These are phyloP conservation scores for Cryptosporidium muris DNA, from an alignment of 169 alveolate species.

Conservation along the genomic window DNA sequence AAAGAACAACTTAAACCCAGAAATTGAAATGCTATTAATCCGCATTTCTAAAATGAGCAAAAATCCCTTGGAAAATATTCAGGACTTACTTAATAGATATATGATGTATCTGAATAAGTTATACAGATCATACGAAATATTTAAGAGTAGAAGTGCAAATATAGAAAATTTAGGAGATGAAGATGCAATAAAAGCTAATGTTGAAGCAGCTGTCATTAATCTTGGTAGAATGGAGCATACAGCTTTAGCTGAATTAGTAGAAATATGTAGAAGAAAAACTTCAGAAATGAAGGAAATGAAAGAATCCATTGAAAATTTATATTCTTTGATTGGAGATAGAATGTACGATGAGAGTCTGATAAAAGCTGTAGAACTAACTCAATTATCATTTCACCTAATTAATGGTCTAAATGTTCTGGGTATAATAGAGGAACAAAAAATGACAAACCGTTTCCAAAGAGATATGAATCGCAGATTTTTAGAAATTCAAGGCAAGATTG, in stretches of 20 bases:
- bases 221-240: constrained; percentile 45
- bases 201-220: constrained; percentile 22
- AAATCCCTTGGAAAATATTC: constrained; percentile 27
- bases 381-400: constrained; percentile 30
- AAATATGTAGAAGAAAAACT: constrained; percentile 1
- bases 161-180: neutral
- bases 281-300: constrained; percentile 21
- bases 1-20: neutral
- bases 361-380: constrained; percentile 39
- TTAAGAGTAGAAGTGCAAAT: neutral
- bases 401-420: constrained; percentile 53
- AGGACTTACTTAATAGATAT: constrained; percentile 28
- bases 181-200: constrained; percentile 25
- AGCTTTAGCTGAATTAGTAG: constrained; percentile 7
- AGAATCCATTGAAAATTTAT: constrained; percentile 18
- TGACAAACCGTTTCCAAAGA: constrained; percentile 17
- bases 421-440: constrained; percentile 55
- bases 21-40: constrained; percentile 16
- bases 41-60: constrained; percentile 25
- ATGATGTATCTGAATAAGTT: constrained; percentile 13
- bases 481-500: constrained; percentile 16
- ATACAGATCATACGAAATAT: constrained; percentile 18
- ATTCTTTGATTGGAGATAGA: constrained; percentile 32
- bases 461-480: constrained; percentile 50
- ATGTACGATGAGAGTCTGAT: constrained; percentile 1